phyloP scores from a whole-genome alignment of 2,329 filamentous ascomycete genomes.

The Didymellaceae sp. region DNA sequence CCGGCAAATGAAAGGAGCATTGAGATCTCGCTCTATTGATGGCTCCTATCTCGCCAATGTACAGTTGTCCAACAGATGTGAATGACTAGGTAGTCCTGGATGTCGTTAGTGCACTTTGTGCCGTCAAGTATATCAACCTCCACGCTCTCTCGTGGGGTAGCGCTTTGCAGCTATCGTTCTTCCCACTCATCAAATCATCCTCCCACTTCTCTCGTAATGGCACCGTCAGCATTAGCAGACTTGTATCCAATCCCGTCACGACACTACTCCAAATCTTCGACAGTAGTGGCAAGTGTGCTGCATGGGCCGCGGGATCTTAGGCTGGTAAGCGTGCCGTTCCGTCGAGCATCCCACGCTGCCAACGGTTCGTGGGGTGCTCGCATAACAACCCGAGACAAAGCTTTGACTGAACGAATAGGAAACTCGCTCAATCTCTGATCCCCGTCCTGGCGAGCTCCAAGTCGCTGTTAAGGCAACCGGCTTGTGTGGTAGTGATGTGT shows the following conservation, averaged over 20 bases:
- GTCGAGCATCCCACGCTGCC: constrained; percentile 43
- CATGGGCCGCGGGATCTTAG: constrained; percentile 53
- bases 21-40: constrained; percentile 39
- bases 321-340: constrained; percentile 48
- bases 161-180: constrained; percentile 37
- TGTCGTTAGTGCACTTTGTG: constrained; percentile 35
- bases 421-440: constrained; percentile 61
- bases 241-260: constrained; percentile 48
- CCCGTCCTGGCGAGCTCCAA: constrained; percentile 65
- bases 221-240: constrained; percentile 50
- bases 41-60: constrained; percentile 48
- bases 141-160: constrained; percentile 48
- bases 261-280: constrained; percentile 47
- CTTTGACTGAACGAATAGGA: constrained; percentile 54
- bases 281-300: constrained; percentile 50
- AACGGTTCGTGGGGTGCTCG: constrained; percentile 42
- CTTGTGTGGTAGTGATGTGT: constrained; percentile 73
- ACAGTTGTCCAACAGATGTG: constrained; percentile 29
- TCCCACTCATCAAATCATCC: constrained; percentile 26
- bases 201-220: constrained; percentile 46
- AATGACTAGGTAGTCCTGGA: constrained; percentile 36
- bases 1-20: constrained; percentile 48
- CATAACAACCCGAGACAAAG: constrained; percentile 21
- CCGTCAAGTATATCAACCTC: constrained; percentile 49
- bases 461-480: constrained; percentile 70